These are phyloP conservation scores for Coniella lustricola DNA, from an alignment of 2,329 filamentous ascomycete genomes.

Conservation along the genomic window DNA sequence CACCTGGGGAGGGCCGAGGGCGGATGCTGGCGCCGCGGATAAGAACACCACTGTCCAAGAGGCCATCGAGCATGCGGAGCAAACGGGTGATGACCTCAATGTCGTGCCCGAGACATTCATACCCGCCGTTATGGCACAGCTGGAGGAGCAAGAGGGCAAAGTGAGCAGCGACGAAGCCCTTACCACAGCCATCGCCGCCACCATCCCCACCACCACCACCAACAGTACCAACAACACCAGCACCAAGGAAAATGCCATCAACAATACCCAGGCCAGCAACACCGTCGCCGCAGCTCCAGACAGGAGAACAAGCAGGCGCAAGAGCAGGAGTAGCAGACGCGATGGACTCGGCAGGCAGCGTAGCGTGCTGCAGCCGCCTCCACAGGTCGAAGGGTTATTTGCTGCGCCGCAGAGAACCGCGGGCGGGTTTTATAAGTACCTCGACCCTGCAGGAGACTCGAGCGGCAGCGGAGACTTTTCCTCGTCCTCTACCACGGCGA, in stretches of 20 bases:
- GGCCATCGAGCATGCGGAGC: conserved; percentile 75
- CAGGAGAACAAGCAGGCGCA: conserved; percentile 7
- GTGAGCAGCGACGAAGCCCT: conserved; percentile 7
- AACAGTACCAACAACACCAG: not conserved
- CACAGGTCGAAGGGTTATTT: conserved; percentile 72
- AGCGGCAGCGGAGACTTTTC: conserved; percentile 44
- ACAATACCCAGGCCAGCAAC: conserved; percentile 16
- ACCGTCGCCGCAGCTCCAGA: not conserved
- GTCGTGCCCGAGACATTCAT: conserved; percentile 82
- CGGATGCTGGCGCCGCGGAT: conserved; percentile 79
- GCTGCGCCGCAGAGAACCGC: conserved; percentile 61
- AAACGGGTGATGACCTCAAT: conserved; percentile 80
- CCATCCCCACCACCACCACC: not conserved
- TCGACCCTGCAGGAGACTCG: conserved; percentile 48
- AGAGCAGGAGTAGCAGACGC: conserved; percentile 19
- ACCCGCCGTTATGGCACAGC: conserved; percentile 46
- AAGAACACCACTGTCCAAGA: conserved; percentile 68
- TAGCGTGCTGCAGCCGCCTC: conserved; percentile 64
- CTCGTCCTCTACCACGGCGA: not conserved
- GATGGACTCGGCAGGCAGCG: conserved; percentile 38
- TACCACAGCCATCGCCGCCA: too few species aligned
- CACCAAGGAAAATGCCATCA: not conserved
- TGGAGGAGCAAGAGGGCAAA: conserved; percentile 22
- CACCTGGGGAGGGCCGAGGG: conserved; percentile 91
- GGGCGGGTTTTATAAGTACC: conserved; percentile 62